Base-by-base conservation (phyloP, 2,329 filamentous ascomycete genomes). In the Mycogone perniciosa region DNA sequence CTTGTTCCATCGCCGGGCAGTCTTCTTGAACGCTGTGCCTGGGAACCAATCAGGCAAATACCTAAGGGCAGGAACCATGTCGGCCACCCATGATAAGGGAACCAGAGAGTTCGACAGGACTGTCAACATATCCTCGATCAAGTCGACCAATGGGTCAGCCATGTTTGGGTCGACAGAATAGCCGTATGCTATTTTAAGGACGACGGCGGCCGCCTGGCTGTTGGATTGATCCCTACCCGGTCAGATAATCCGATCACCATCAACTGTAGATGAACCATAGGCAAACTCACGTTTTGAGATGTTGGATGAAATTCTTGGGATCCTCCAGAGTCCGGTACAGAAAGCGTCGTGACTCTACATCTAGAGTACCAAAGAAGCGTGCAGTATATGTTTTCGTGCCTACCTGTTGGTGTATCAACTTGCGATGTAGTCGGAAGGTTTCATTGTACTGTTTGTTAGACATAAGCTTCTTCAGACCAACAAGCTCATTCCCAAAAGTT, bases 321-420 rank as follows among this genome's bases (percentile, higher is more conserved):
- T 57, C 44, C 4, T 61, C 50, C 3, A 67, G 30, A 0, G 52
- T 40, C 2, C 61, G 51, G 2, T 62, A 35, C 8, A 67, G 51
- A n/a, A 63, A 56, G 0, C 62, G 59, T 5, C 56, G 44, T 1
- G 59, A 58, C 35, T 67, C 64, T 1, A 59, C 11, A 5, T 67
- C 61, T 26, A 64, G 64, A 11, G 61, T 48, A 8, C 47, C 42
- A 20, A 49, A 39, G 7, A 62, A 66, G 2, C 50, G 51, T 5
- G 50, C 42, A 0, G 53, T 50, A 9, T 55, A 44, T 1, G 41
- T 43, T 41, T 57, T 61, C 1, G 64, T 66, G 0, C 63, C 64
- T 34, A 66, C 31, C 27, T 63, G 52, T 27, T 63, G 62, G 29
- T 66, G 62, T n/a, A 67, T 51, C 2, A 64, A 38, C 44, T 64